Evolutionary conservation across 495 filamentous ascomycete species (phyloP), one percentile per base, ranked within the genome.

Genomic region (Tuber brumale): DNA sequence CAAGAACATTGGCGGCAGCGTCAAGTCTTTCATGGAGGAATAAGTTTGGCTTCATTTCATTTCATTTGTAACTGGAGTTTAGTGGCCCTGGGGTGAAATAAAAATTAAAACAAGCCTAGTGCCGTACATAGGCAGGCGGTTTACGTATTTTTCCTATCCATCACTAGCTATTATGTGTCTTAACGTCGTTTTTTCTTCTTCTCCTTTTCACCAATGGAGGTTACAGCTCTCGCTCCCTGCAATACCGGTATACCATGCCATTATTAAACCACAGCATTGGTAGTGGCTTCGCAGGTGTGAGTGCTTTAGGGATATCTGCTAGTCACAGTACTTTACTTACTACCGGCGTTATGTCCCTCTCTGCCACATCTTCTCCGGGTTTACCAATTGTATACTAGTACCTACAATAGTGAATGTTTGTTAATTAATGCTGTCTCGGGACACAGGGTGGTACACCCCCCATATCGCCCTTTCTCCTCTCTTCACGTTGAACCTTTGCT

Each of bases 1-100:
- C 61, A 91, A 97, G 85, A 90, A 97, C 77, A 92, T 99, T 44
- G 95, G 96, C 7, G 92, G 94, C 4, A 90, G 89, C 23, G 86
- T 98, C 31, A 90, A 89, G 79, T 88, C 86, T 76, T 99, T 98
- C 84, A 84, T 99, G 76, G 88, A 86, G 10, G 51, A 78, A 66
- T 61, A 31, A 5, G 10, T 27, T 27, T 61, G 51, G 51, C 3
- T 66, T 66, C 14, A 19, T 35, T 66, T 66, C 14, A 5, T 31
- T 61, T 31, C n/a, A 16, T 61, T 61, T 31, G 27, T 66, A 66
- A 35, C 27, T 12, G 27, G 57, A 66, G 57, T 66, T 66, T 4
- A 31, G 57, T 66, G 57, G 57, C 1, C 14, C 27, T 18, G 57
- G 16, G 57, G 27, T 46, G 16, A 19, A n/a, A 8, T 35, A 35